Conservation (phyloP, 371 early-diverging fungal species). For the Rhizomucor miehei region DNA sequence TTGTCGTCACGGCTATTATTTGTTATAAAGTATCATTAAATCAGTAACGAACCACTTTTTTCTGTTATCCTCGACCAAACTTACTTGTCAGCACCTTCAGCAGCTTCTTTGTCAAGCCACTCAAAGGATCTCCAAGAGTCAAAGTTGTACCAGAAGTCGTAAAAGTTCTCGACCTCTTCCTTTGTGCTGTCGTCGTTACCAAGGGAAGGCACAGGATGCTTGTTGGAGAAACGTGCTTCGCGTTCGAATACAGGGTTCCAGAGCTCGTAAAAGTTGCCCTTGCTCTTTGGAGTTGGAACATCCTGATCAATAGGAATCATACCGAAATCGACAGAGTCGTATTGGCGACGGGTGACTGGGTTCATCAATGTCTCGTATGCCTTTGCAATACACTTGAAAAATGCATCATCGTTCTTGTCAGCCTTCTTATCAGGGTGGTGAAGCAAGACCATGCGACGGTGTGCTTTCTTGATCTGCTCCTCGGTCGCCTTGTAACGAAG, state of each 20-base stretch:
- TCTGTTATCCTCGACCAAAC: background rate
- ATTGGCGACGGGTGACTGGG: slow-evolving; percentile 90
- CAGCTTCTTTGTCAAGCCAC: slow-evolving; percentile 95
- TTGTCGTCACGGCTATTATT: slow-evolving; percentile 82
- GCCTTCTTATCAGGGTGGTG: slow-evolving; percentile 94
- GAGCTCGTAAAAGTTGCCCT: slow-evolving; percentile 86
- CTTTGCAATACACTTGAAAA: slow-evolving; percentile 99
- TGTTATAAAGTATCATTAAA: no score
- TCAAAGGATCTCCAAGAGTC: slow-evolving; percentile 99
- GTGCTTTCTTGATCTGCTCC: slow-evolving; percentile 80
- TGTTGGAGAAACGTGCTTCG: slow-evolving; percentile 91
- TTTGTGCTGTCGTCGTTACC: slow-evolving; percentile 73
- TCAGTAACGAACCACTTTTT: background rate
- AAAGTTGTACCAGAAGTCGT: slow-evolving; percentile 95
- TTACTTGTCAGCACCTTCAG: slow-evolving; percentile 77
- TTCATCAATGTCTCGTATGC: slow-evolving; percentile 95
- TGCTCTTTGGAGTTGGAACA: slow-evolving; percentile 70
- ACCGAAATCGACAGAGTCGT: slow-evolving; percentile 92
- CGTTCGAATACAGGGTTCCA: slow-evolving; percentile 90
- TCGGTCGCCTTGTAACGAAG: slow-evolving; percentile 79
- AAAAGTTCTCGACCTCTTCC: slow-evolving; percentile 91
- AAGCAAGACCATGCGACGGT: slow-evolving; percentile 83
- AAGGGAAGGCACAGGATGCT: slow-evolving; percentile 79
- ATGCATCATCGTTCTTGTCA: slow-evolving; percentile 85
- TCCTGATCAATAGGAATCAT: slow-evolving; percentile 54